Base-by-base conservation (phyloP, 768 basidiomycete species). In the Amanita rubescens region DNA sequence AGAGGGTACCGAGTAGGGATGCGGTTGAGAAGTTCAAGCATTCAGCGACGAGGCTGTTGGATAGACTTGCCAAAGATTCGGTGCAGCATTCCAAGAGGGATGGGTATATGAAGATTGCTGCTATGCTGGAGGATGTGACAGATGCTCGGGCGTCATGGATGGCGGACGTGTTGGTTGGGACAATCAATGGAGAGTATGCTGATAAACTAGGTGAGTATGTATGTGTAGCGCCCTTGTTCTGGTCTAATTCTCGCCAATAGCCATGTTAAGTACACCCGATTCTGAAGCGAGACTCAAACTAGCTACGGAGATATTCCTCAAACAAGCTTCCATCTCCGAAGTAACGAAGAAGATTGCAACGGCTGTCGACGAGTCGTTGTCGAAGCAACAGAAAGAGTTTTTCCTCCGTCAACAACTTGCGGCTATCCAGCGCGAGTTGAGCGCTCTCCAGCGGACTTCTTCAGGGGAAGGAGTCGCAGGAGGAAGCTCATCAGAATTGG, bases 341-440 rank as follows among this genome's bases (percentile, higher is more conserved):
- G 86, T 92, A 0, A 81, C 85, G 14, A 81, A 83, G 64, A 90
- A 87, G 72, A 88, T 92, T 49, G 82, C 87, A 3, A 78, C 80
- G 27, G 83, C 86, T 19, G 85, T 92, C 10, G 87, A 89, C 57
- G 89, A 92, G 63, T 83, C 82, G 3, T 76, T 91, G n/a, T 87
- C 86, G 22, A 90, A 87, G 53, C 90, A 91, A 60, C 90, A 92
- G 68, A 91, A 91, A 61, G 90, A 90, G 55, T 86, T 85, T 62
- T 91, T 90, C 71, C 75, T 92, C 2, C 82, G 87, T 20, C 90
- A 91, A 59, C 90, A 91, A 59, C 80, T 89, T 12, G 80, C 85
- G 2, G 87, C 86, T 17, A 90, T 90, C 46, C 83, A 88, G 53
- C 80, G 85, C 37, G 83, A 94, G 65, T 75, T 93, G 25, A 75